These are phyloP conservation scores for Pythium aquatile DNA, from an alignment of 352 stramenopile species.

Conservation along the genomic window DNA sequence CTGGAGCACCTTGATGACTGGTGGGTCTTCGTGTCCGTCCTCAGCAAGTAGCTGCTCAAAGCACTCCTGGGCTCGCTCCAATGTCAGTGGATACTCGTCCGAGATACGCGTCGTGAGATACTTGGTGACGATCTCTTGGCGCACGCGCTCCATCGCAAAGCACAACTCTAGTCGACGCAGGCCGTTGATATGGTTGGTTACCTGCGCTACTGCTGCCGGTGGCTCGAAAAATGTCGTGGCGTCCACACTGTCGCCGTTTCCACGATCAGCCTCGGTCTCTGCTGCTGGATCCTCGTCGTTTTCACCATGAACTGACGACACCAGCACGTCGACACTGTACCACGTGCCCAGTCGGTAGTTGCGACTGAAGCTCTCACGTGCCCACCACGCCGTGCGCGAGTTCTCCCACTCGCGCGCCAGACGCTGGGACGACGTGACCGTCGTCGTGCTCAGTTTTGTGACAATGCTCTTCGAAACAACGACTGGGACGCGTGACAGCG, in stretches of 20 bases:
- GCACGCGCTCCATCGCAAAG: constrained; percentile 58
- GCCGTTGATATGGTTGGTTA: constrained; percentile 32
- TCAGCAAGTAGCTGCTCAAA: constrained; percentile 21
- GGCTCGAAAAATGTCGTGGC: constrained; percentile 2
- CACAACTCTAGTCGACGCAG: constrained; percentile 50
- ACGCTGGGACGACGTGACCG: constrained; percentile 44
- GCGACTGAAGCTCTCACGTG: constrained; percentile 72
- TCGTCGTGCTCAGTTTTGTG: constrained; percentile 51
- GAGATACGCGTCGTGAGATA: constrained; percentile 26
- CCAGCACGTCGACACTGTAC: constrained; percentile 39
- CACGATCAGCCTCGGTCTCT: not conserved
- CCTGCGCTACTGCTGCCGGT: constrained; percentile 3
- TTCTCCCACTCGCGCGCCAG: constrained; percentile 47
- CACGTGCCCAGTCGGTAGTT: constrained; percentile 73
- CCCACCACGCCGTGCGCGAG: constrained; percentile 70
- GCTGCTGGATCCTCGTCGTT: not conserved
- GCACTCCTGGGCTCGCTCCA: constrained; percentile 29
- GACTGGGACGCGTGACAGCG: constrained; percentile 48
- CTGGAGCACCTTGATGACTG: constrained; percentile 38
- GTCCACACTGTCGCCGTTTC: not conserved
- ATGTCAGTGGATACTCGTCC: constrained; percentile 37
- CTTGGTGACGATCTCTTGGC: constrained; percentile 53
- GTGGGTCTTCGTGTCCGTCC: not conserved
- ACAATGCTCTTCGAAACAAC: constrained; percentile 71
- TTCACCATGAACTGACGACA: constrained; percentile 4